These are phyloP conservation scores for Gleditsia sinensis DNA, from an alignment of 306 rosid species.

Conservation along the genomic window DNA sequence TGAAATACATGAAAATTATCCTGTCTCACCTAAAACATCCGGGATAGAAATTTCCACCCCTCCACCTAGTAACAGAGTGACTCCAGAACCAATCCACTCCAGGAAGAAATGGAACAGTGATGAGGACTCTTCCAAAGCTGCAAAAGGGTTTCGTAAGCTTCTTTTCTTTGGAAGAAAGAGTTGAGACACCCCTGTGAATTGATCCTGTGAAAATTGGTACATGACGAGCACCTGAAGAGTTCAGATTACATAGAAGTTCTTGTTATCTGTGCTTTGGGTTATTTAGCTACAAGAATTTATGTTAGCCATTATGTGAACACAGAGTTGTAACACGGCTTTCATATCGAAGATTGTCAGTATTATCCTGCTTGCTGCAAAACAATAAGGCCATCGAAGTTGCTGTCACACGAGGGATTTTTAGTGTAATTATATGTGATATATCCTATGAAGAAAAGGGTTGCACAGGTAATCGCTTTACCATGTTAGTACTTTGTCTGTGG, in stretches of 20 bases:
- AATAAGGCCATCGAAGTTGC: slow-evolving; percentile 52
- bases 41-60: slow-evolving; percentile 68
- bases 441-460: slow-evolving; percentile 27
- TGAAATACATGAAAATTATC: slow-evolving; percentile 38
- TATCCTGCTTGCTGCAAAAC: slow-evolving; percentile 32
- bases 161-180: slow-evolving; percentile 83
- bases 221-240: slow-evolving; percentile 34
- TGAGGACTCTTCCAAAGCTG: slow-evolving; percentile 75
- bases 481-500: slow-evolving; percentile 28
- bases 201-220: slow-evolving; percentile 36
- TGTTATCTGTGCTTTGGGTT: slow-evolving; percentile 30
- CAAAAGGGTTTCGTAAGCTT: slow-evolving; percentile 87
- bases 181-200: slow-evolving; percentile 46
- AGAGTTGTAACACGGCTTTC: slow-evolving; percentile 38
- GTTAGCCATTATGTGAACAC: slow-evolving; percentile 35
- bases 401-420: slow-evolving; percentile 41
- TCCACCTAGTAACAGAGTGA: slow-evolving; percentile 53
- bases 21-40: slow-evolving; percentile 44
- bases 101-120: slow-evolving; percentile 94
- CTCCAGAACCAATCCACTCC: slow-evolving; percentile 52
- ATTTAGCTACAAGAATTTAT: slow-evolving; percentile 25
- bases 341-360: slow-evolving; percentile 43
- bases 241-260: slow-evolving; percentile 17
- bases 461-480: slow-evolving; percentile 27
- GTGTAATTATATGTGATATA: slow-evolving; percentile 41